Percentiles rank a stretch among this genome's conserved stretches.
Conservation (phyloP, 2,329 filamentous ascomycete genomes). For the Nannizzia gypsea region DNA sequence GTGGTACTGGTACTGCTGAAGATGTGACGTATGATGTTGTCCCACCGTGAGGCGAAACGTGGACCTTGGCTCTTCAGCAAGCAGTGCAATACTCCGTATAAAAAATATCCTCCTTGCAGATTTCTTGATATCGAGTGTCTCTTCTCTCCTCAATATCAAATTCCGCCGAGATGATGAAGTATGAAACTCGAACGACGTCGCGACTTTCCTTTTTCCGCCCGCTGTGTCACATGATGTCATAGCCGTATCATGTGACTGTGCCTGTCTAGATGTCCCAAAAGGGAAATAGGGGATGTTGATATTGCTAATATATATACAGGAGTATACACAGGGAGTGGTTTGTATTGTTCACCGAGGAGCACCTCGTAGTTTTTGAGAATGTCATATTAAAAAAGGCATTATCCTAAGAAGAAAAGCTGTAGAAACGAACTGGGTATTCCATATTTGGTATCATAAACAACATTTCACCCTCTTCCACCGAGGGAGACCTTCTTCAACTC, state of each 20-base stretch:
- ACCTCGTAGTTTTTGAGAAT: no score
- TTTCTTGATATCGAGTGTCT: background rate
- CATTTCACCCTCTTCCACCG: slow-evolving; percentile 21
- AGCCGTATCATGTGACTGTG: background rate
- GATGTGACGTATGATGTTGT: background rate
- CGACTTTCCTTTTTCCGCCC: background rate
- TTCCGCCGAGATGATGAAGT: background rate
- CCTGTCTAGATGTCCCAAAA: background rate
- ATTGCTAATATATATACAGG: background rate
- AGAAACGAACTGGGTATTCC: no score
- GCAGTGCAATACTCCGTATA: background rate
- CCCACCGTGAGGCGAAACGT: background rate
- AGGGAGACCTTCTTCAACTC: slow-evolving; percentile 34
- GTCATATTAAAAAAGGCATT: background rate
- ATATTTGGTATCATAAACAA: background rate
- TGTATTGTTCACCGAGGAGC: no score
- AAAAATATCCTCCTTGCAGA: background rate
- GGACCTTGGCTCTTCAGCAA: background rate
- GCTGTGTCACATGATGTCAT: background rate
- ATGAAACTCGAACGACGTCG: background rate
- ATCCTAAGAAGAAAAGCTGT: no score
- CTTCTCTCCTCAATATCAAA: background rate
- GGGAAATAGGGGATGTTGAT: background rate
- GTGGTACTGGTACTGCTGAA: background rate
- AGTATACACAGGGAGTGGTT: no score